Evolutionary conservation across 1,139 yeast genomes (phyloP).

Genomic region (Meyerozyma elateridarum): DNA sequence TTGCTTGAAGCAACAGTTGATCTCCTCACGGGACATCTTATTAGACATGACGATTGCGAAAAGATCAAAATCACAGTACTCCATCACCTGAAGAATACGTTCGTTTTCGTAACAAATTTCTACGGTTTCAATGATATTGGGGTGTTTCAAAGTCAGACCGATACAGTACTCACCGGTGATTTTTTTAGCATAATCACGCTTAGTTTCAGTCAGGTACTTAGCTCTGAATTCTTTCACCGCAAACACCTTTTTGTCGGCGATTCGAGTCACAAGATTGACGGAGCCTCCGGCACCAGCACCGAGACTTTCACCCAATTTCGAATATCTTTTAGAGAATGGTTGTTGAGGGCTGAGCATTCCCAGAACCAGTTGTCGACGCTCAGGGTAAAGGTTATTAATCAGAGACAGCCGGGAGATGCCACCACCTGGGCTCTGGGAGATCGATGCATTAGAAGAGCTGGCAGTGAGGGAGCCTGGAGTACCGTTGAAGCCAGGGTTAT

Average conservation of each 20-base stretch:
- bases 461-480: conserved; percentile 16
- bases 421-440: conserved; percentile 28
- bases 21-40: conserved; percentile 80
- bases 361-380: conserved; percentile 38
- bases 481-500: background rate
- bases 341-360: conserved; percentile 24
- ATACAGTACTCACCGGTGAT: conserved; percentile 95
- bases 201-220: conserved; percentile 68
- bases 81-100: conserved; percentile 88
- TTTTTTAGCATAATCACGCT: conserved; percentile 86
- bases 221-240: conserved; percentile 92
- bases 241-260: conserved; percentile 65
- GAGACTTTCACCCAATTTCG: conserved; percentile 76
- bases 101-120: conserved; percentile 90
- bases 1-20: conserved; percentile 88
- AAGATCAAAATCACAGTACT: conserved; percentile 87
- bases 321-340: conserved; percentile 71
- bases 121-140: conserved; percentile 84
- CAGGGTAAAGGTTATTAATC: conserved; percentile 26
- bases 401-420: conserved; percentile 23
- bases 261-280: conserved; percentile 69
- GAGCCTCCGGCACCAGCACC: conserved; percentile 98
- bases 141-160: conserved; percentile 86
- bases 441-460: conserved; percentile 29
- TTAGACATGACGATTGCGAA: conserved; percentile 96